Evolutionary conservation across 2,329 filamentous ascomycete genomes (phyloP), one percentile per base, ranked within the genome.

Genomic region (Xylaria sp.): DNA sequence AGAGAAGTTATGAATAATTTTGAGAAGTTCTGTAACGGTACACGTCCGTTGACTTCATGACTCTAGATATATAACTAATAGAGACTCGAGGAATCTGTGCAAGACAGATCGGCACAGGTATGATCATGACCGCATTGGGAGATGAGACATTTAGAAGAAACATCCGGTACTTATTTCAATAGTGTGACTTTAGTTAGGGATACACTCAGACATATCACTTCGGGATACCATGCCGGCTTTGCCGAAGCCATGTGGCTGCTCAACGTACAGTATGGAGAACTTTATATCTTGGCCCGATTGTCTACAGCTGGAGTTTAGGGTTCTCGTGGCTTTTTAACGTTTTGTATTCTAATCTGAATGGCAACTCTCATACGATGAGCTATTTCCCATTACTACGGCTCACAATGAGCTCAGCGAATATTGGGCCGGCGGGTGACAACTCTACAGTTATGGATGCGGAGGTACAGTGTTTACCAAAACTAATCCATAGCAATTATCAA

Each of bases 381-480:
- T 12, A 32, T 32, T 41, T 4, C 39, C 18, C 23, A 18, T 50
- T 32, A n/a, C 15, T 41, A 44, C n/a, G n/a, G 18, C 15, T 46
- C 28, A 51, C 7, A 18, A 66, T 63, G 59, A 46, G 57, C 20
- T 50, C 13, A 23, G 41, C 9, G 13, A 62, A 23, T n/a, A 15
- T 41, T 44, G 28, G 32, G 15, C 5, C 32, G 9, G 41, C 32
- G 15, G 39, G 60, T 2, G 59, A 46, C 37, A 59, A 41, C 25
- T 50, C 61, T 18, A 41, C 50, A n/a, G 25, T n/a, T n/a, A 60
- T 57, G 37, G 46, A 48, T 48, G 64, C 67, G 25, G 51, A 71
- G 70, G 70, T 71, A 71, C 39, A 64, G 66, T 71, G 67, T 52
- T 9, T 39, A 25, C 59, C 10, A 5, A 57, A 37, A 25, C 5